Conservation (phyloP, 495 filamentous ascomycete genomes). For the Aspergillus wentii region DNA sequence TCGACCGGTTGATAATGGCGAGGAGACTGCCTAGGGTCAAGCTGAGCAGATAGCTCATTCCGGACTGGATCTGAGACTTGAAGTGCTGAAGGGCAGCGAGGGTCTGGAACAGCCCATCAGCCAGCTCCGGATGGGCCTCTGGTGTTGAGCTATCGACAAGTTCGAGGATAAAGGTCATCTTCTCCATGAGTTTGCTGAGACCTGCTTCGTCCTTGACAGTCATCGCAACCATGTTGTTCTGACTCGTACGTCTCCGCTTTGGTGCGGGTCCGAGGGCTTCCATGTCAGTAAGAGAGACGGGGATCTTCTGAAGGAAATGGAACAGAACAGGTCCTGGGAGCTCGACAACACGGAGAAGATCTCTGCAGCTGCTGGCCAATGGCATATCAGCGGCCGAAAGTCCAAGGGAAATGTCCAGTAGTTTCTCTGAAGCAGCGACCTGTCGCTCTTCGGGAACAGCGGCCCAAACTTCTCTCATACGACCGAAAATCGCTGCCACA, state of each 20-base stretch:
- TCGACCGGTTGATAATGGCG: slow-evolving; percentile 70
- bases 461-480: slow-evolving; percentile 65
- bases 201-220: slow-evolving; percentile 46
- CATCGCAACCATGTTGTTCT: slow-evolving; percentile 48
- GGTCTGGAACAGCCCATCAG: slow-evolving; percentile 71
- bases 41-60: slow-evolving; percentile 81
- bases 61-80: slow-evolving; percentile 63
- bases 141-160: slow-evolving; percentile 74
- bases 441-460: slow-evolving; percentile 62
- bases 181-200: slow-evolving; percentile 57
- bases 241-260: slow-evolving; percentile 73
- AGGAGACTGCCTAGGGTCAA: slow-evolving; percentile 71
- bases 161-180: slow-evolving; percentile 83
- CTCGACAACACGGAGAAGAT: slow-evolving; percentile 61
- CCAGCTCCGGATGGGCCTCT: slow-evolving; percentile 64
- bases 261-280: slow-evolving; percentile 58
- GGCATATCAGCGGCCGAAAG: slow-evolving; percentile 16
- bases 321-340: slow-evolving; percentile 66
- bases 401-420: slow-evolving; percentile 52
- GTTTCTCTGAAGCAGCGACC: slow-evolving; percentile 49
- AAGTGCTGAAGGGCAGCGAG: slow-evolving; percentile 82
- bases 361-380: slow-evolving; percentile 52
- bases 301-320: slow-evolving; percentile 63
- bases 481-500: slow-evolving; percentile 55
- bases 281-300: slow-evolving; percentile 55